phyloP scores from a whole-genome alignment of 495 filamentous ascomycete genomes.

The Tirmania nivea region DNA sequence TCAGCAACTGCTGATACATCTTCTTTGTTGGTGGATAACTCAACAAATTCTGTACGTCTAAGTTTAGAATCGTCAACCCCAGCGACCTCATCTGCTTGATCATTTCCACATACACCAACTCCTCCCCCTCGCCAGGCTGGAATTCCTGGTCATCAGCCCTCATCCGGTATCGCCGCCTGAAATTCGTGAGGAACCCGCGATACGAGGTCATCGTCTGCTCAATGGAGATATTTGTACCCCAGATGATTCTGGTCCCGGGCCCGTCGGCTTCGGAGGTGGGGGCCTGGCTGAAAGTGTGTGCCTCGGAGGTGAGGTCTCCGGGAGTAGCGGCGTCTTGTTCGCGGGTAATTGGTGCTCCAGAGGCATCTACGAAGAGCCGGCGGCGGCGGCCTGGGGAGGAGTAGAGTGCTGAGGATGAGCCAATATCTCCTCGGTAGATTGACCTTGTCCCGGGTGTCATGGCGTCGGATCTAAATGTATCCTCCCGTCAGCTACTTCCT shows the following conservation, averaged over 20 bases:
- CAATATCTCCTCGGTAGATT: constrained; percentile 18
- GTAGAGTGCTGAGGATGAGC: constrained; percentile 14
- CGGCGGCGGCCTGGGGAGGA: constrained; percentile 15
- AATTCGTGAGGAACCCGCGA: constrained; percentile 79
- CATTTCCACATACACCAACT: constrained; percentile 66
- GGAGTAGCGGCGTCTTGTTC: constrained; percentile 4
- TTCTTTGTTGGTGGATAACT: constrained; percentile 80
- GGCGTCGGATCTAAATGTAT: not conserved
- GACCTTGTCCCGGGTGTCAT: constrained; percentile 7
- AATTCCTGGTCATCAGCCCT: constrained; percentile 37
- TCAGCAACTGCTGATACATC: constrained; percentile 82
- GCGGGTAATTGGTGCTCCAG: constrained; percentile 12
- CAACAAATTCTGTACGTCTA: constrained; percentile 77
- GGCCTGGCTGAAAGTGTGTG: constrained; percentile 14
- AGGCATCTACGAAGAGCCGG: constrained; percentile 18
- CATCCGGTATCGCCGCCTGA: constrained; percentile 78
- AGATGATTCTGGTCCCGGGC: constrained; percentile 68
- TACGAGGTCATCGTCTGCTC: constrained; percentile 67
- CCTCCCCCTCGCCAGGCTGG: constrained; percentile 42
- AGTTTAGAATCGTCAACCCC: constrained; percentile 59
- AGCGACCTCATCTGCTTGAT: constrained; percentile 77
- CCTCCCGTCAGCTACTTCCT: not conserved
- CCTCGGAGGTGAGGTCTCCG: constrained; percentile 10
- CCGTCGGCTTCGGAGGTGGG: constrained; percentile 74
- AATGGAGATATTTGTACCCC: constrained; percentile 93